Evolutionary conservation across 768 basidiomycete species (phyloP).

Genomic region (Chalciporus pseudorubinellus): DNA sequence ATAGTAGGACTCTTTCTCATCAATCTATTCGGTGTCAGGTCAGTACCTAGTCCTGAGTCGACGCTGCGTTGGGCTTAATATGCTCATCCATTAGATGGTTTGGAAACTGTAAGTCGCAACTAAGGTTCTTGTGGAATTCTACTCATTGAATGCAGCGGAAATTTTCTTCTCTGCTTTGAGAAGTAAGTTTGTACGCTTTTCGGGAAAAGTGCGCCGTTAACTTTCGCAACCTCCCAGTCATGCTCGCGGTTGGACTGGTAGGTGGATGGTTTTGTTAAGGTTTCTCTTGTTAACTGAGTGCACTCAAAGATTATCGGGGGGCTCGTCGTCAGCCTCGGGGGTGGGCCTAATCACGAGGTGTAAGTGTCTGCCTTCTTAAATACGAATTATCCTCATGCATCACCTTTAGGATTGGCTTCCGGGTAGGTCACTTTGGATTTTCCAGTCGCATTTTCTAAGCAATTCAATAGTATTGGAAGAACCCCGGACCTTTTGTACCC

Average conservation of each 20-base stretch:
- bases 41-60: constrained; percentile 34
- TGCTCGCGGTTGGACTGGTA: constrained; percentile 36
- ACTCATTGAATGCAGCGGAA: constrained; percentile 19
- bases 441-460: background rate
- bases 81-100: constrained; percentile 21
- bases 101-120: constrained; percentile 18
- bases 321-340: constrained; percentile 57
- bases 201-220: background rate
- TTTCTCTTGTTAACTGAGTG: background rate
- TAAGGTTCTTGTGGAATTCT: background rate
- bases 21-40: constrained; percentile 48
- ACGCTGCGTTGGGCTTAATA: constrained; percentile 35
- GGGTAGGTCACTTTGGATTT: background rate
- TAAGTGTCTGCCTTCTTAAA: constrained; percentile 31
- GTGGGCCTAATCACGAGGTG: constrained; percentile 50
- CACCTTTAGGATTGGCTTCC: constrained; percentile 18
- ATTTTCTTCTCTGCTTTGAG: constrained; percentile 22
- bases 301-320: constrained; percentile 33
- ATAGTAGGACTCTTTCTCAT: constrained; percentile 38
- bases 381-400: constrained; percentile 10
- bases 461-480: constrained; percentile 18
- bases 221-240: constrained; percentile 24
- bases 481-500: constrained; percentile 27
- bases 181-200: constrained; percentile 12
- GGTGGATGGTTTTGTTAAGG: background rate